Evolutionary conservation across 805 yeast genomes (phyloP).

Genomic region (Candida patagonica): DNA sequence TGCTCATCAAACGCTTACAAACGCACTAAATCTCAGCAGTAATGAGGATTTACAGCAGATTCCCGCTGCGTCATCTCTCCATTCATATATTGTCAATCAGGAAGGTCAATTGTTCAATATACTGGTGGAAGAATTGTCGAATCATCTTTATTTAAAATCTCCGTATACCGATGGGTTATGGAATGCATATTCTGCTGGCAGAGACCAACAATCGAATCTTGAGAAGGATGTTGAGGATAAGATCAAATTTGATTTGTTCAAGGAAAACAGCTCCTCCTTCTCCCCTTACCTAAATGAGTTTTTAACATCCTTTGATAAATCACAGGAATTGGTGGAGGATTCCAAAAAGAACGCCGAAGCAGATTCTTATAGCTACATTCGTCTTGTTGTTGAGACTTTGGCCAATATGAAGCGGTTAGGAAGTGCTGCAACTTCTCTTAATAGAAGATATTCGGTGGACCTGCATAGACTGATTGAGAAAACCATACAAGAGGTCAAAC

Average conservation of each 20-base stretch:
- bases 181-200: conserved; percentile 19
- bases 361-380: conserved; percentile 46
- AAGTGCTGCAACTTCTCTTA: conserved; percentile 45
- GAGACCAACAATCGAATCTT: conserved; percentile 13
- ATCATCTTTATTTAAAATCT: conserved; percentile 53
- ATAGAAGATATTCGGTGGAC: conserved; percentile 50
- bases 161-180: conserved; percentile 28
- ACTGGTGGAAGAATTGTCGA: conserved; percentile 67
- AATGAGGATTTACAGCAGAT: conserved; percentile 24
- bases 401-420: conserved; percentile 53
- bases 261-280: conserved; percentile 13
- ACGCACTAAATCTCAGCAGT: conserved; percentile 31
- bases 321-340: conserved; percentile 17
- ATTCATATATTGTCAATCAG: conserved; percentile 29
- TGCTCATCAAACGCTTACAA: conserved; percentile 48
- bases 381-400: conserved; percentile 45
- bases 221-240: conserved; percentile 21
- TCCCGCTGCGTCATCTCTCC: conserved; percentile 25
- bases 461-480: conserved; percentile 52
- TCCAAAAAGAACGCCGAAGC: conserved; percentile 30
- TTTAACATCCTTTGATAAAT: conserved; percentile 10
- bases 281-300: conserved; percentile 19
- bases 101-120: conserved; percentile 48
- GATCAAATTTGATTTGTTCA: conserved; percentile 18
- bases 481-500: conserved; percentile 55